A percentile compares a stretch with the other conserved stretches of the same genome.
phyloP scores from a whole-genome alignment of 805 yeast species.

The Saturnispora kantuleensis region DNA sequence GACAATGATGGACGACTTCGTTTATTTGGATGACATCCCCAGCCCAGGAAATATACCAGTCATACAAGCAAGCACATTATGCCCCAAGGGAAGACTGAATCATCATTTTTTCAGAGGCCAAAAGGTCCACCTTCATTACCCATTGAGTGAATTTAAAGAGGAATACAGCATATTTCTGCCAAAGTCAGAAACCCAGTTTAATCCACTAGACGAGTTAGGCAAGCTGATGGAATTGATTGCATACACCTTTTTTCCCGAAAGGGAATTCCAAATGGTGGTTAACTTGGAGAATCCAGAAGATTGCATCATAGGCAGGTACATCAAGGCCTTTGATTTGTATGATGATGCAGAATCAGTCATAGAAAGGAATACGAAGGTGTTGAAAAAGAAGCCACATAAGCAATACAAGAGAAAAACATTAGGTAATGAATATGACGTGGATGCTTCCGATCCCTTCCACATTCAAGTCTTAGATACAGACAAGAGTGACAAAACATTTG shows the following conservation, averaged over 20 bases:
- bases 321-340: constrained; percentile 24
- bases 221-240: constrained; percentile 37
- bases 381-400: background rate
- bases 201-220: constrained; percentile 57
- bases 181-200: constrained; percentile 43
- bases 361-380: constrained; percentile 1
- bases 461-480: background rate
- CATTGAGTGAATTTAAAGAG: constrained; percentile 41
- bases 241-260: constrained; percentile 31
- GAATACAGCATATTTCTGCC: constrained; percentile 39
- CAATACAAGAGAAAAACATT: background rate
- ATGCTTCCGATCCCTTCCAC: background rate
- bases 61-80: constrained; percentile 3
- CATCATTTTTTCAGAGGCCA: constrained; percentile 20
- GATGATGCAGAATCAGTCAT: constrained; percentile 24
- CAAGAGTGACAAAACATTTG: background rate
- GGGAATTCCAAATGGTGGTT: constrained; percentile 24
- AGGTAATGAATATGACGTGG: background rate
- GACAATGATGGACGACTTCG: constrained; percentile 15
- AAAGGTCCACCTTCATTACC: constrained; percentile 24
- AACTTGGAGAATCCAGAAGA: constrained; percentile 27
- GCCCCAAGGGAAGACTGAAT: constrained; percentile 14
- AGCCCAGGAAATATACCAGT: background rate
- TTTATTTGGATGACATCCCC: constrained; percentile 14
- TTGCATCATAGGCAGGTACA: constrained; percentile 32